phyloP scores from a whole-genome alignment of 805 yeast species.

The Candida ipomoeae region DNA sequence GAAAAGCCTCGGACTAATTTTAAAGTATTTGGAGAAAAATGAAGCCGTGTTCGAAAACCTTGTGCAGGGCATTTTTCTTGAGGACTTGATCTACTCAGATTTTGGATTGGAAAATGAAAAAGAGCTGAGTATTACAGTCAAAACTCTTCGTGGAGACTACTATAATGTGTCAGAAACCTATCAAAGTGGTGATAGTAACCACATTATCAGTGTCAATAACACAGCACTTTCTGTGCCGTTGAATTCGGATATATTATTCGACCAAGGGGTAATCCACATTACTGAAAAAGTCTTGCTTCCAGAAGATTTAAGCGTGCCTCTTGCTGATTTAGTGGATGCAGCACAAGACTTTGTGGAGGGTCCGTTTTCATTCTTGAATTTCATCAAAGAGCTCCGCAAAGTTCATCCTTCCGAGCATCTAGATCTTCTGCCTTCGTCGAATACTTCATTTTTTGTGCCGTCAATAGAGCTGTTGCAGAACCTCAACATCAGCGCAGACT shows the following conservation, averaged over 20 bases:
- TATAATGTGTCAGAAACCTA: constrained; percentile 21
- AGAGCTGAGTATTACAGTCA: constrained; percentile 12
- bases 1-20: constrained; percentile 56
- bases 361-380: constrained; percentile 36
- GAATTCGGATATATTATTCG: constrained; percentile 66
- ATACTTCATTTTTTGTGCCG: constrained; percentile 69
- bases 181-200: constrained; percentile 20
- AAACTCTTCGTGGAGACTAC: constrained; percentile 27
- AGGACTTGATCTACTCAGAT: constrained; percentile 67
- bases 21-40: constrained; percentile 54
- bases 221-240: constrained; percentile 33
- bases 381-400: constrained; percentile 42
- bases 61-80: constrained; percentile 55
- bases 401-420: constrained; percentile 40
- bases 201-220: constrained; percentile 27
- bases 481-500: constrained; percentile 46
- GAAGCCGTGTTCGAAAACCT: constrained; percentile 47
- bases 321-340: constrained; percentile 52
- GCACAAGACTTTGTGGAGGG: constrained; percentile 35
- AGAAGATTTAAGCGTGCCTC: constrained; percentile 44
- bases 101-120: constrained; percentile 29
- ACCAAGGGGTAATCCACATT: constrained; percentile 82
- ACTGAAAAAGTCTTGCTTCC: constrained; percentile 58
- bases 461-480: constrained; percentile 50
- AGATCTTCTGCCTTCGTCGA: constrained; percentile 25